These are phyloP conservation scores for Exophiala spinifera DNA, from an alignment of 2,329 filamentous ascomycete species.

Conservation along the genomic window DNA sequence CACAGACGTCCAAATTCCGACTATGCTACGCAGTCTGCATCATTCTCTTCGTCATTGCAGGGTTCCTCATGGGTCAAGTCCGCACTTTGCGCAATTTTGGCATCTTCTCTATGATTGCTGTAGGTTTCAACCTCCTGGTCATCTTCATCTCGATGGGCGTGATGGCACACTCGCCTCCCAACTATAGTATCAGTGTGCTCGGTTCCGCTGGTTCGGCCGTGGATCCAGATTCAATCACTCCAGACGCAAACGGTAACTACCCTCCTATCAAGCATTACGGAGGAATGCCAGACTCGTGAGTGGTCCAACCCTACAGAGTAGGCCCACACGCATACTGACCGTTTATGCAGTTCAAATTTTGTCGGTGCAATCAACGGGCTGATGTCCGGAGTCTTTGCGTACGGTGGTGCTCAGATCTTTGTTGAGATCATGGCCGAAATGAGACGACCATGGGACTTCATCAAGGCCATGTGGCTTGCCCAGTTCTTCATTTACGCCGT, in stretches of 20 bases:
- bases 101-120: constrained; percentile 31
- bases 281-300: constrained; percentile 23
- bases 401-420: constrained; percentile 33
- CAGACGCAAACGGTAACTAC: constrained; percentile 21
- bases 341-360: constrained; percentile 13
- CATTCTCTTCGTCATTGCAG: constrained; percentile 30
- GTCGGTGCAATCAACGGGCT: constrained; percentile 31
- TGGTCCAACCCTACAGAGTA: no score
- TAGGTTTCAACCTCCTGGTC: constrained; percentile 32
- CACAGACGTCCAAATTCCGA: constrained; percentile 27
- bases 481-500: constrained; percentile 26
- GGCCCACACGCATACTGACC: no score
- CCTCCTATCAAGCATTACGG: constrained; percentile 28
- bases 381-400: constrained; percentile 33
- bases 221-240: constrained; percentile 29
- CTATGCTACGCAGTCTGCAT: constrained; percentile 30
- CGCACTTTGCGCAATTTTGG: constrained; percentile 33
- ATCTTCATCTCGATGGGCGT: constrained; percentile 36
- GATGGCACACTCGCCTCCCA: constrained; percentile 31
- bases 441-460: constrained; percentile 28
- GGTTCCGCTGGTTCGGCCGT: constrained; percentile 32
- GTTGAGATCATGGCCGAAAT: constrained; percentile 36
- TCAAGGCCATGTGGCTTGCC: constrained; percentile 24
- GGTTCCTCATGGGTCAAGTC: constrained; percentile 32
- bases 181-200: constrained; percentile 30